Conservation (phyloP, 768 basidiomycete species). For the Hypholoma fasciculare region DNA sequence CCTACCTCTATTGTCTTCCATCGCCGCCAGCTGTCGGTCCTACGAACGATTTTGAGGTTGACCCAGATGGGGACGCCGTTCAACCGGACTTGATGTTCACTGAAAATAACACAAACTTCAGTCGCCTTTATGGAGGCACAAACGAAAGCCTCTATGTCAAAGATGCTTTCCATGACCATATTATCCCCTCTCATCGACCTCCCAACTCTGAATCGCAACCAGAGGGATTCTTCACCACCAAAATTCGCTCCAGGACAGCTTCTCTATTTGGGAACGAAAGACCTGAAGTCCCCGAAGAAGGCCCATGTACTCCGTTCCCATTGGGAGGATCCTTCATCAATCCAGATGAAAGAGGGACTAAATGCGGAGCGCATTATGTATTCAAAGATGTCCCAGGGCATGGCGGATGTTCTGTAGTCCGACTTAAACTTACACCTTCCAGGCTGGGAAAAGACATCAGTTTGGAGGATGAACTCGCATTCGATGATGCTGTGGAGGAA, state of each 20-base stretch:
- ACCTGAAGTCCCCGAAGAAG: slow-evolving; percentile 46
- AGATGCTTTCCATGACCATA: slow-evolving; percentile 98
- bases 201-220: slow-evolving; percentile 41
- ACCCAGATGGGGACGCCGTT: slow-evolving; percentile 66
- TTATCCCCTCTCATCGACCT: slow-evolving; percentile 84
- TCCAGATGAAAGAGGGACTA: slow-evolving; percentile 86
- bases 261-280: slow-evolving; percentile 40
- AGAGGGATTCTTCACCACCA: slow-evolving; percentile 46
- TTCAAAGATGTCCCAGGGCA: slow-evolving; percentile 86
- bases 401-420: slow-evolving; percentile 94
- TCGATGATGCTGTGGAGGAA: slow-evolving; percentile 89
- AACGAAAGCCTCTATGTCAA: slow-evolving; percentile 87
- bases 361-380: slow-evolving; percentile 88
- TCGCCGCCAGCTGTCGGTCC: slow-evolving; percentile 89
- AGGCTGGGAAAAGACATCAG: slow-evolving; percentile 75
- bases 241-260: slow-evolving; percentile 51
- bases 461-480: slow-evolving; percentile 83
- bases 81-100: slow-evolving; percentile 91
- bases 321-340: slow-evolving; percentile 67
- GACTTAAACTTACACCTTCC: slow-evolving; percentile 85
- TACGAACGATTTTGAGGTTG: slow-evolving; percentile 59
- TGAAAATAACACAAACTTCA: slow-evolving; percentile 97
- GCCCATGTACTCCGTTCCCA: slow-evolving; percentile 63
- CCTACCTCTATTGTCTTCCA: slow-evolving; percentile 84
- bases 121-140: slow-evolving; percentile 83